Base-by-base conservation (phyloP, 2,329 filamentous ascomycete genomes). In the Trematosphaeria pertusa region DNA sequence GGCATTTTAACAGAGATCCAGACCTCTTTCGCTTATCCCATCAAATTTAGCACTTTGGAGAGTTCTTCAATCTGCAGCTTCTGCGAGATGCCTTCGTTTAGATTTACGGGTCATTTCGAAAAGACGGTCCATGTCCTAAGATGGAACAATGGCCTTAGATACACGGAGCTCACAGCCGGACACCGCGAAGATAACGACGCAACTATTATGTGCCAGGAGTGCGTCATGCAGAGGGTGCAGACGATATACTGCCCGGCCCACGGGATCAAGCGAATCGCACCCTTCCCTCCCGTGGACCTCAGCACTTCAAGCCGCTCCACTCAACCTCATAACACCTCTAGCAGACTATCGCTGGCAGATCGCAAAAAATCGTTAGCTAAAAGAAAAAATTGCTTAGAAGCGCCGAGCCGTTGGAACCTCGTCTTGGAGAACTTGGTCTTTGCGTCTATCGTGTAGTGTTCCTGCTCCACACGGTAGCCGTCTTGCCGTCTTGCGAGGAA, bases 21-120 rank as follows among this genome's bases (percentile, higher is more conserved):
- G 2, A 78, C 75, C 1, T 70, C 62, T 1, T 73, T 74, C 37
- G 66, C 73, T 1, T 73, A 77, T 37, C 75, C 75, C 0, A 69
- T 78, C 10, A 28, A 51, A 3, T 76, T 77, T 43, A 46, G 56
- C 18, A 31, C 28, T 4, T 0, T 14, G 2, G 12, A 33, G 3
- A 9, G 32, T 0, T 45, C 58, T 9, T 19, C 32, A 2, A 46
- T 52, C 18, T 79, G 76, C 52, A 67, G 72, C 47, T 80, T 73
- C 62, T 79, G 76, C 48, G 50, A 67, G 2, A 58, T 73, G 11
- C 66, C 72, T 10, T 40, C 58, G 0, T 78, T 76, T 35, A 70
- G 72, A 1, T 62, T 79, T 7, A 43, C 73, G 1, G 76, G 77
- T 1, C 59, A 72, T 3, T 71, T 67, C 2, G 59, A 65, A 39